These are phyloP conservation scores for Oehlia diaphana DNA, from an alignment of 192 early-diverging fungal genomes.

Conservation along the genomic window DNA sequence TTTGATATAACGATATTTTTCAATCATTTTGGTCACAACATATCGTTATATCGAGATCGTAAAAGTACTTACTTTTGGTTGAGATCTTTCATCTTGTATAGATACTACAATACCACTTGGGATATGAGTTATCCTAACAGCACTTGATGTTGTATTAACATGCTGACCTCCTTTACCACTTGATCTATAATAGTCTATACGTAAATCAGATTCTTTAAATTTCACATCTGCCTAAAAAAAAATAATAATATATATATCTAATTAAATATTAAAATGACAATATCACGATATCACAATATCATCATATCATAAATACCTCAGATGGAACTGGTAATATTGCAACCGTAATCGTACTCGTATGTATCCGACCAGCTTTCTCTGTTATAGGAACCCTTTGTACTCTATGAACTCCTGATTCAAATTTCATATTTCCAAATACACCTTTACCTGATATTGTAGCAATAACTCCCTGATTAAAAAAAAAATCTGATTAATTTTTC, in stretches of 20 bases:
- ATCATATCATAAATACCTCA: slow-evolving; percentile 38
- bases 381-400: slow-evolving; percentile 81
- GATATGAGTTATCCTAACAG: slow-evolving; percentile 90
- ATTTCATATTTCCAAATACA: slow-evolving; percentile 76
- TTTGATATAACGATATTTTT: no score
- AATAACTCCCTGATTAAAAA: slow-evolving; percentile 52
- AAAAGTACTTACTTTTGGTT: slow-evolving; percentile 59
- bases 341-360: slow-evolving; percentile 78
- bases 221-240: slow-evolving; percentile 56
- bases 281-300: no score
- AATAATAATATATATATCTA: background rate
- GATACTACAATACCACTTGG: slow-evolving; percentile 86
- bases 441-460: slow-evolving; percentile 65
- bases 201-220: slow-evolving; percentile 64
- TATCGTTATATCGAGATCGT: no score
- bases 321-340: slow-evolving; percentile 76
- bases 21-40: no score
- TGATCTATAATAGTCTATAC: slow-evolving; percentile 73
- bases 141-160: slow-evolving; percentile 94
- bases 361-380: slow-evolving; percentile 73
- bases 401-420: slow-evolving; percentile 82
- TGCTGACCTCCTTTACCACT: slow-evolving; percentile 90
- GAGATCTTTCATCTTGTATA: slow-evolving; percentile 93
- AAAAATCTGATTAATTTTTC: background rate
- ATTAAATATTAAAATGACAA: no score